Evolutionary conservation across 106 monocot genomes (phyloP).

Genomic region (Dendrobium officinale): DNA sequence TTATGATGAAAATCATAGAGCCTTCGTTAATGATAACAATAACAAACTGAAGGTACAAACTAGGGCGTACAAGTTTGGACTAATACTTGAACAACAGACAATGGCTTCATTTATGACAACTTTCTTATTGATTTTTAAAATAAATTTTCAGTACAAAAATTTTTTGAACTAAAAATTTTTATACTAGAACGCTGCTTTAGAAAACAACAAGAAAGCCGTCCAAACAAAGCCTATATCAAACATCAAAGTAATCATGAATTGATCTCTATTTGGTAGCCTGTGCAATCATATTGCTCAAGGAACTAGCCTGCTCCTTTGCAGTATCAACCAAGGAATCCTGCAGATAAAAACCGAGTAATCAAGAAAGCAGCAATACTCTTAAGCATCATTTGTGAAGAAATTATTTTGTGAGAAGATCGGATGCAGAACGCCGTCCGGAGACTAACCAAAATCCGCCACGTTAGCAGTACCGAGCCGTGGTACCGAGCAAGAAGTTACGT

Average conservation of each 20-base stretch:
- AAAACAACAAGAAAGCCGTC: too few relatives aligned
- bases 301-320: constrained; percentile 74
- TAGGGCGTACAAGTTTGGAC: background rate
- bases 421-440: too few relatives aligned
- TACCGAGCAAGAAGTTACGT: too few relatives aligned
- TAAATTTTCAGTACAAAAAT: too few relatives aligned
- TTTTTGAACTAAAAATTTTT: too few relatives aligned
- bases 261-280: constrained; percentile 54
- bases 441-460: too few relatives aligned
- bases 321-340: constrained; percentile 88
- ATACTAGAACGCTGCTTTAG: too few relatives aligned
- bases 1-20: background rate
- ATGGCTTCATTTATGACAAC: background rate
- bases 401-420: too few relatives aligned
- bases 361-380: too few relatives aligned
- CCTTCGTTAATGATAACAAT: background rate
- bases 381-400: too few relatives aligned
- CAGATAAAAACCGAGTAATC: background rate
- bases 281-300: constrained; percentile 78
- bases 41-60: background rate
- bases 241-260: background rate
- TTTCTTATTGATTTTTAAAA: too few relatives aligned
- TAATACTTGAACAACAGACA: background rate
- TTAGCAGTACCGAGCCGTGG: too few relatives aligned
- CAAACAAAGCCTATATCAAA: background rate